Percentiles rank a stretch among this genome's conserved stretches.
Evolutionary conservation across 2,329 filamentous ascomycete species (phyloP).

Genomic region (Botrytis aclada): DNA sequence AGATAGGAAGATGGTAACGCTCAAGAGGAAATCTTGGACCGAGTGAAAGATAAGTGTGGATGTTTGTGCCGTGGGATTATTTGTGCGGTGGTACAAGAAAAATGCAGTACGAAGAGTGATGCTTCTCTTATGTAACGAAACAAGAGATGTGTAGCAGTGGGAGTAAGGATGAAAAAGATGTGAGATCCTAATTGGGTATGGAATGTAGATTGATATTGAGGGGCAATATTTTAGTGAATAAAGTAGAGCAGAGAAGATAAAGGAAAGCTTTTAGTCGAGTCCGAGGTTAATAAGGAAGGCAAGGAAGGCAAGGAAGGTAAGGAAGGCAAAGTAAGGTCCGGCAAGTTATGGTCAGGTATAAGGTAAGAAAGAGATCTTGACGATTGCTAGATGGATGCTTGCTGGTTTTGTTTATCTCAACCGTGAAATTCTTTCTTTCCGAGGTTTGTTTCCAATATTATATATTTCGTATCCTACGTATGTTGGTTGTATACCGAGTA

Average conservation of each 20-base stretch:
- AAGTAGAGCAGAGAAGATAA: not conserved
- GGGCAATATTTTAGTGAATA: conserved; percentile 8
- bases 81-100: not conserved
- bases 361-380: not conserved
- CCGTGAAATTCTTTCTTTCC: not conserved
- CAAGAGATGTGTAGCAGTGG: not conserved
- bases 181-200: not conserved
- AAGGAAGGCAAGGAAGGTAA: not conserved
- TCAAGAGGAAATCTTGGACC: conserved; percentile 2
- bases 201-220: conserved; percentile 1
- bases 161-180: not conserved
- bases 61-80: not conserved
- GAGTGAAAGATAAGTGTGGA: conserved; percentile 13
- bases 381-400: not conserved
- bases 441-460: not conserved
- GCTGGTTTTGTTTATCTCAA: not conserved
- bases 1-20: not conserved
- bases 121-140: conserved; percentile 1
- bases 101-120: conserved; percentile 10
- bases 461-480: not conserved
- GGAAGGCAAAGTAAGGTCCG: too few relatives aligned
- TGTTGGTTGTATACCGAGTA: not conserved
- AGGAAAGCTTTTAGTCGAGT: not conserved
- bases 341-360: too few relatives aligned
- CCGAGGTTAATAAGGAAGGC: not conserved